Conservation (phyloP, 2,329 filamentous ascomycete genomes). For the Fusarium pseudocircinatum region DNA sequence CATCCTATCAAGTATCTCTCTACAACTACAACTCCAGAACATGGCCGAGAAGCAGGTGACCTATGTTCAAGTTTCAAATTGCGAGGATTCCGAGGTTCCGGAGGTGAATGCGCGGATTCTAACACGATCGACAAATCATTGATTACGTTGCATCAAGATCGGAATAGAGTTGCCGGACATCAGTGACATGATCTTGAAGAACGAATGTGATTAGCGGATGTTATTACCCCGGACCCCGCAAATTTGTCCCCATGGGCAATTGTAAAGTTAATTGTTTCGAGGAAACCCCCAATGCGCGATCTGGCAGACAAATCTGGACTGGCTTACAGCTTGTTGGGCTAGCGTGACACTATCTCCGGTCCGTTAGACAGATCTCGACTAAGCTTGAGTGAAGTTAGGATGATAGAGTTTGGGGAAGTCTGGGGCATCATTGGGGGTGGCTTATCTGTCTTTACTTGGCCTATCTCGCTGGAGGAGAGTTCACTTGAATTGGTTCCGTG, state of each 20-base stretch:
- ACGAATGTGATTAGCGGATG: background rate
- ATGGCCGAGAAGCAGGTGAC: background rate
- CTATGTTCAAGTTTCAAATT: conserved; percentile 13
- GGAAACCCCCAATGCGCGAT: background rate
- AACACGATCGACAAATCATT: too few relatives aligned
- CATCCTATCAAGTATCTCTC: too few relatives aligned
- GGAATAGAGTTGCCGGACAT: background rate
- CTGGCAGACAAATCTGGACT: background rate
- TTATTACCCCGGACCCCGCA: background rate
- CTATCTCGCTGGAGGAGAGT: accelerated
- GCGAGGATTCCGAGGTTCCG: background rate
- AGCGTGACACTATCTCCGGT: background rate
- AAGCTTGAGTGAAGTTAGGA: background rate
- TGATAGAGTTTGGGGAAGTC: background rate
- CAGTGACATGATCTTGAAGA: background rate
- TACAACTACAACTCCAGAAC: too few relatives aligned
- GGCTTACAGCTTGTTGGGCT: background rate
- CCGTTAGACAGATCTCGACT: background rate
- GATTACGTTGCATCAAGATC: background rate
- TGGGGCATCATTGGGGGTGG: background rate
- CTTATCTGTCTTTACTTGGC: background rate
- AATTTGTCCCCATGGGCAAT: background rate
- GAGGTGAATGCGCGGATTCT: background rate
- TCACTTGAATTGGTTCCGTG: accelerated
- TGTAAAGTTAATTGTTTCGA: background rate